Evolutionary conservation across 225 moss, liverwort and hornwort species (phyloP), one percentile per base, ranked within the genome.

Genomic region (Pseudoscleropodium purum): DNA sequence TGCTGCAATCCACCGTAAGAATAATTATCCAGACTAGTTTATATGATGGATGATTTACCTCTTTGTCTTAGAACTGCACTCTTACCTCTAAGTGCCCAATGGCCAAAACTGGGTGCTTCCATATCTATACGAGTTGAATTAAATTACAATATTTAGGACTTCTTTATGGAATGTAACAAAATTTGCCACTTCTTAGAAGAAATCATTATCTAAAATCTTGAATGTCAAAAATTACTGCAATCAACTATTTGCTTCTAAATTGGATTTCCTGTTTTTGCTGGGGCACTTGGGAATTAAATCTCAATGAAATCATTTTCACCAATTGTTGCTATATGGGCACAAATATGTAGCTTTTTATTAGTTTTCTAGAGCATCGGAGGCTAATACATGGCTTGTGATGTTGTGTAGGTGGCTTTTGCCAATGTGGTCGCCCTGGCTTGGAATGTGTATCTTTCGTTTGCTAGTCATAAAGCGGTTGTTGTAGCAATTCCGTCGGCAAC

Each of bases 371-470:
- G 82, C 14, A 36, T 76, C 13, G 43, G 82, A 89, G 61, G 87
- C 80, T 92, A 77, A 88, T 79, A 43, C 31, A 68, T 81, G 79
- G 87, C 60, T 69, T 66, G 74, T 92, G 84, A 41, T 51, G 36
- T 33, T 88, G 80, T 91, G 88, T 91, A 95, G 95, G 95, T 95
- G 88, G 94, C 91, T 63, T 94, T 94, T 52, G 72, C 95, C 21
- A 95, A 94, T 89, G 85, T 95, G 51, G 83, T 95, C 10, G 94
- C 93, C 59, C 85, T 95, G 79, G 95, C 89, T 34, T 95, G 95
- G 95, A 95, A 95, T 66, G 91, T 95, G 4, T 95, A 95, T 82
- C 84, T 95, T 52, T 95, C 95, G 54, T 94, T 94, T 91, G 93
- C 91, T 24, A 93, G 95, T 90, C 94, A 95, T 79, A 94, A 90